Conservation (phyloP, 441 rosid genomes). For the Melastoma candidum region DNA sequence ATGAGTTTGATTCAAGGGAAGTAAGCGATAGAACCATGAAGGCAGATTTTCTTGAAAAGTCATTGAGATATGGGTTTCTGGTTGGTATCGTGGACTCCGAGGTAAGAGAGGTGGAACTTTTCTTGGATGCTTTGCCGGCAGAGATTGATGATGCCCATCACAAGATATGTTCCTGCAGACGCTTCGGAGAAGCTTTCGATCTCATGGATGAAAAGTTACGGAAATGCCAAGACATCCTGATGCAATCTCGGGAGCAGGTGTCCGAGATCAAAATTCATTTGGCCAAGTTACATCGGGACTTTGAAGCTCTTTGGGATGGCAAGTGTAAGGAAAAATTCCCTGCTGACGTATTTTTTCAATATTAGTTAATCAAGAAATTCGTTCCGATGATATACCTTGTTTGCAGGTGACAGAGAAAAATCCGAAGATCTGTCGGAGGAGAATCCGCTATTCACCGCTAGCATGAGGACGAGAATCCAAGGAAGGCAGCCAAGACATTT, state of each 20-base stretch:
- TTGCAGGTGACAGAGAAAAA: constrained; percentile 47
- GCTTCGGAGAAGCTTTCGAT: constrained; percentile 22
- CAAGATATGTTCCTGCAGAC: constrained; percentile 50
- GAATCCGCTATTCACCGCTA: constrained; percentile 19
- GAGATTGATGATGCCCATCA: constrained; percentile 56
- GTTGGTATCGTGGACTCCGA: constrained; percentile 71
- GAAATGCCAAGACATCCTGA: constrained; percentile 51
- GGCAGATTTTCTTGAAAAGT: constrained; percentile 47
- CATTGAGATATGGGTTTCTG: constrained; percentile 59
- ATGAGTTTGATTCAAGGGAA: constrained; percentile 40
- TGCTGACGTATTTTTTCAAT: not conserved
- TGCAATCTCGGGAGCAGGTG: constrained; percentile 47
- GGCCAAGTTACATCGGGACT: constrained; percentile 45
- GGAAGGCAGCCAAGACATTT: constrained; percentile 43
- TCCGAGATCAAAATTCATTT: constrained; percentile 63
- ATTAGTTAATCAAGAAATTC: too few species aligned
- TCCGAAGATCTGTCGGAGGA: constrained; percentile 29
- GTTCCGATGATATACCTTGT: not conserved
- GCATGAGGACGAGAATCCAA: constrained; percentile 31
- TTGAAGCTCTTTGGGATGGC: constrained; percentile 45
- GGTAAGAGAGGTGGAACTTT: constrained; percentile 61
- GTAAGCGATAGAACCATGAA: constrained; percentile 27
- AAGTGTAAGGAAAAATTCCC: constrained; percentile 35
- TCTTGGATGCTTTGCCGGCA: constrained; percentile 48
- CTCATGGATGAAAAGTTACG: constrained; percentile 47